Evolutionary conservation across 192 early-diverging fungal genomes (phyloP), one percentile per base, ranked within the genome.

Genomic region (Dissophora ornata): DNA sequence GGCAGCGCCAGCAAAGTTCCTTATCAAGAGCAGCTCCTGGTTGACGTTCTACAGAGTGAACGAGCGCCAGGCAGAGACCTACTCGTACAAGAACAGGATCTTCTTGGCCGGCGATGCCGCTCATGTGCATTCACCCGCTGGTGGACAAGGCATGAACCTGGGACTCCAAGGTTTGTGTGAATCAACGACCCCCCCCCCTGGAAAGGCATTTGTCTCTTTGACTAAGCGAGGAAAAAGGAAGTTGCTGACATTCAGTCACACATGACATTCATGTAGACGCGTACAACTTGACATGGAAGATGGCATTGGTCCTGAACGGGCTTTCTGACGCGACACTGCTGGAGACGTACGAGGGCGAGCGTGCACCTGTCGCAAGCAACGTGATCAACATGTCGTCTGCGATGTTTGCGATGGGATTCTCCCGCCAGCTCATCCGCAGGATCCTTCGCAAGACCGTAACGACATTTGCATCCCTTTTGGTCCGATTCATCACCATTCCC

Each of bases 71-170:
- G 73, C 73, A 18, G 64, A 28, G 13, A 33, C 25, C 0, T 77
- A 44, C 26, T 49, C 63, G 8, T 30, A 62, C 54, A 77, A 77
- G 53, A 67, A 77, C 57, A 62, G 82, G 22, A 64, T 85, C 12
- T 85, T 82, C 38, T 40, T 82, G 8, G 84, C 80, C 1, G 84
- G 84, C 1, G 84, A 85, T 67, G 79, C 84, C 24, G 81, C 80
- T 8, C 82, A 85, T 68, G 62, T 69, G 18, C 79, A 67, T 30
- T 71, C 82, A 2, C 84, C 84, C 34, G 54, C 71, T 29, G 64
- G 65, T 15, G 79, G 69, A 24, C 82, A 83, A 30, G 71, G 84
- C 11, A 69, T 82, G 67, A 81, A 81, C 52, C 30, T 67, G 30
- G 84, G 84, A 18, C 45, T 83, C 2, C 77, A 77, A 62, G 71